These are phyloP conservation scores for Pseudozyma thailandica DNA, from an alignment of 1,284 basidiomycete species.

Conservation along the genomic window DNA sequence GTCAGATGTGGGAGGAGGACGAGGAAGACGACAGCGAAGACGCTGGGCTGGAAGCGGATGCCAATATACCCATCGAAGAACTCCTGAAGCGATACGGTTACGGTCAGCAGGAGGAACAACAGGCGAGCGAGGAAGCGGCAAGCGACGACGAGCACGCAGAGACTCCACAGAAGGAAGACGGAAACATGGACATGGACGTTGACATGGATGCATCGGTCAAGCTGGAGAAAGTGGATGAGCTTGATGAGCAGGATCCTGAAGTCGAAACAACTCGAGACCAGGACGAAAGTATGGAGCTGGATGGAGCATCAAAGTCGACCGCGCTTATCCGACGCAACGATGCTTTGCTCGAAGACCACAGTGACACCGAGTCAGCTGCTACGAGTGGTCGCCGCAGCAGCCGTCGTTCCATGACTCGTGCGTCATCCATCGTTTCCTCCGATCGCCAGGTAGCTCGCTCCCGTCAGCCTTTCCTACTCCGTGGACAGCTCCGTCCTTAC, in stretches of 20 bases:
- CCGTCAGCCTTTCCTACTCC: slow-evolving; percentile 81
- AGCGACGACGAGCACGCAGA: slow-evolving; percentile 1
- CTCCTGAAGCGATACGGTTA: slow-evolving; percentile 71
- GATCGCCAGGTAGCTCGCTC: slow-evolving; percentile 30
- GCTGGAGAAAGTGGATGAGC: slow-evolving; percentile 15
- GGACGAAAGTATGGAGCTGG: slow-evolving; percentile 38
- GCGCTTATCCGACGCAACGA: slow-evolving; percentile 62
- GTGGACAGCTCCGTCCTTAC: slow-evolving; percentile 89
- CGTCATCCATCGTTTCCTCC: slow-evolving; percentile 69
- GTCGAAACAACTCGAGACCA: slow-evolving; percentile 10
- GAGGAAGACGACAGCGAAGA: slow-evolving; percentile 71
- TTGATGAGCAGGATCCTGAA: slow-evolving; percentile 3
- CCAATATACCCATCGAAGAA: slow-evolving; percentile 72
- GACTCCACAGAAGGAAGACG: slow-evolving; percentile 1
- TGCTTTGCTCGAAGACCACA: slow-evolving; percentile 21
- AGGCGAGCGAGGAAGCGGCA: slow-evolving; percentile 19
- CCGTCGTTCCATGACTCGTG: slow-evolving; percentile 44
- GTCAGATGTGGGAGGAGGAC: slow-evolving; percentile 64
- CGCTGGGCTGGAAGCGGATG: slow-evolving; percentile 71
- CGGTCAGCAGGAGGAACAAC: slow-evolving; percentile 22
- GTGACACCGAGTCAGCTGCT: slow-evolving; percentile 36
- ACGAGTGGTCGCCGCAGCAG: slow-evolving; percentile 30
- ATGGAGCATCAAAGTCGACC: slow-evolving; percentile 11
- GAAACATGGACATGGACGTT: not conserved
- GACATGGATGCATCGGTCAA: not conserved